Evolutionary conservation across 1,139 yeast species (phyloP).

Genomic region (Saccharomyces hybrid): DNA sequence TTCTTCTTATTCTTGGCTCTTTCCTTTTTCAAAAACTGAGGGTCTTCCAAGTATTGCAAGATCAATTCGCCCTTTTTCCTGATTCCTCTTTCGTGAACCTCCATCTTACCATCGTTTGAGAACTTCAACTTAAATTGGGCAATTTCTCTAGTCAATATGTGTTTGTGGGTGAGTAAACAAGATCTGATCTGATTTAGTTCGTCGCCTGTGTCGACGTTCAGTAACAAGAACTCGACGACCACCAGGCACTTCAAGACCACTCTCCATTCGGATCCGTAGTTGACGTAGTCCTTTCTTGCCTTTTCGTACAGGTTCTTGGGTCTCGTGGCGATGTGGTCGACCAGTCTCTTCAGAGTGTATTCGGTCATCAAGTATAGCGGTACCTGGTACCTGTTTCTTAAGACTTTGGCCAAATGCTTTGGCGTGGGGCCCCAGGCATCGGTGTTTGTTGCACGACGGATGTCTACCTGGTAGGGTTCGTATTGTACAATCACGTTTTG

Average conservation of each 20-base stretch:
- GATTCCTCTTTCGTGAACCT: slow-evolving; percentile 32
- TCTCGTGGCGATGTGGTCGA: slow-evolving; percentile 31
- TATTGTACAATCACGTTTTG: slow-evolving; percentile 35
- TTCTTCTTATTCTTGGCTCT: slow-evolving; percentile 27
- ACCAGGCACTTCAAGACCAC: slow-evolving; percentile 33
- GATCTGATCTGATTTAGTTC: slow-evolving; percentile 30
- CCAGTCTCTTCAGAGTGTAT: slow-evolving; percentile 28
- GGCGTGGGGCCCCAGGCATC: slow-evolving; percentile 44
- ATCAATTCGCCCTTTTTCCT: slow-evolving; percentile 29
- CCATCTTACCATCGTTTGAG: slow-evolving; percentile 33
- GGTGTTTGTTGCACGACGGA: slow-evolving; percentile 40
- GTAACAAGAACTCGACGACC: slow-evolving; percentile 29
- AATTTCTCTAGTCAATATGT: slow-evolving; percentile 27
- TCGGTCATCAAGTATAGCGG: slow-evolving; percentile 31
- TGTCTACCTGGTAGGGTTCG: slow-evolving; percentile 34
- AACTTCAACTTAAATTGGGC: slow-evolving; percentile 25
- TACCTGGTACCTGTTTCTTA: slow-evolving; percentile 29
- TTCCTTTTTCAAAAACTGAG: slow-evolving; percentile 26
- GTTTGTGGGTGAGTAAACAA: slow-evolving; percentile 28
- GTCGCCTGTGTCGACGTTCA: slow-evolving; percentile 29
- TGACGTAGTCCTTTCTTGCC: slow-evolving; percentile 35
- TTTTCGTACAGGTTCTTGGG: slow-evolving; percentile 32
- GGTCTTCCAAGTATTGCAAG: slow-evolving; percentile 26
- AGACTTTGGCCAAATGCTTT: slow-evolving; percentile 34
- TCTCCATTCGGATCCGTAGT: slow-evolving; percentile 36